Percentiles rank a stretch among this genome's conserved stretches.
phyloP scores from a whole-genome alignment of 352 stramenopile genomes.

The Globisporangium viniferum region DNA sequence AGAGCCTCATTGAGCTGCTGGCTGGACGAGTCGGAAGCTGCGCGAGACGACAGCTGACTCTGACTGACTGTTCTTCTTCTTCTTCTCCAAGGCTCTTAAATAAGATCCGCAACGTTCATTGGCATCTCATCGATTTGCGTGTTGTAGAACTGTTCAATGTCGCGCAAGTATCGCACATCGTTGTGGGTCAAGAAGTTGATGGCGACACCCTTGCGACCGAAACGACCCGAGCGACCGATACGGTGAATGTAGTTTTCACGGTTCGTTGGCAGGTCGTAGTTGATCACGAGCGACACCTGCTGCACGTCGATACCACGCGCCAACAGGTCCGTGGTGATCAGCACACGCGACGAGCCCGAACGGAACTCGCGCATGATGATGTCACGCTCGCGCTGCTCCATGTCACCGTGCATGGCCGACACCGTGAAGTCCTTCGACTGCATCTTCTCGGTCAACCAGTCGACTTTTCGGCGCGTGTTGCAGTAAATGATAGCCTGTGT shows the following conservation, averaged over 20 bases:
- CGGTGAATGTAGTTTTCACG: constrained; percentile 99
- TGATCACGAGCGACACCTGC: constrained; percentile 98
- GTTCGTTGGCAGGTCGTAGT: constrained; percentile 99
- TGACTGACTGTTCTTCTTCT: constrained; percentile 31
- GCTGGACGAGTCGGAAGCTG: background rate
- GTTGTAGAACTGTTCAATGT: constrained; percentile 99
- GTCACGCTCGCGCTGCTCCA: constrained; percentile 99
- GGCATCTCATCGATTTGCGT: constrained; percentile 99
- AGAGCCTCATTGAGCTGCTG: background rate
- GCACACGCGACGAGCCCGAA: constrained; percentile 97
- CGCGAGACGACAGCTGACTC: constrained; percentile 31
- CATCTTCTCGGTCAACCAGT: constrained; percentile 99
- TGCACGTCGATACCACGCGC: constrained; percentile 99
- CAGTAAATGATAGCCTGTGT: constrained; percentile 99
- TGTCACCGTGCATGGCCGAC: constrained; percentile 99
- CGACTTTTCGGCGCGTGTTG: constrained; percentile 99
- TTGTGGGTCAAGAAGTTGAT: constrained; percentile 99
- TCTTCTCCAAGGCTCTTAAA: constrained; percentile 81
- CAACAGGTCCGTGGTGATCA: constrained; percentile 99
- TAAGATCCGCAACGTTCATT: constrained; percentile 98
- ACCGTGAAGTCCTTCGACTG: constrained; percentile 99
- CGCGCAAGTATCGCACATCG: constrained; percentile 97
- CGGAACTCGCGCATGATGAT: constrained; percentile 99
- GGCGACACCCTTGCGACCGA: constrained; percentile 99
- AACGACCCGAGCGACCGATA: constrained; percentile 99